phyloP scores from a whole-genome alignment of 768 basidiomycete species.

The Suillus subalutaceus region DNA sequence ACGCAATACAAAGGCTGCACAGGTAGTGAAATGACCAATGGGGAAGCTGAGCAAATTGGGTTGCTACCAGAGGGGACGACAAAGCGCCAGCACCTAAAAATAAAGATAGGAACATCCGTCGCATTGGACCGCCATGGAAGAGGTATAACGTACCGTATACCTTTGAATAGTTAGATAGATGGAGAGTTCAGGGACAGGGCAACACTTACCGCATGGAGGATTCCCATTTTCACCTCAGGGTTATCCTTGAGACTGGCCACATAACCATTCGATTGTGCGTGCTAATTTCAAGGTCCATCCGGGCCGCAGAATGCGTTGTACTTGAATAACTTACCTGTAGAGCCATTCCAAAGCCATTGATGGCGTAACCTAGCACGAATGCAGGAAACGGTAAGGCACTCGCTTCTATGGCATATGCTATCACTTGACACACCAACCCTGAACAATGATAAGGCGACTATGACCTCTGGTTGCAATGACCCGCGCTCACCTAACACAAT shows the following conservation, averaged over 20 bases:
- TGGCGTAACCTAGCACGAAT: constrained; percentile 42
- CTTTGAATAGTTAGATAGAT: not conserved
- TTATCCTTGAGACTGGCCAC: constrained; percentile 43
- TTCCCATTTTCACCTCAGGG: constrained; percentile 42
- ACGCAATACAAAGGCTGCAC: constrained; percentile 65
- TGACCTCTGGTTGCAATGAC: not conserved
- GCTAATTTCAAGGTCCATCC: constrained; percentile 25
- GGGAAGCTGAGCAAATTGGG: constrained; percentile 46
- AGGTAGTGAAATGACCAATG: constrained; percentile 46
- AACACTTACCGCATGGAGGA: constrained; percentile 42
- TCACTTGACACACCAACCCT: constrained; percentile 34
- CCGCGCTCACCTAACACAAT: constrained; percentile 30
- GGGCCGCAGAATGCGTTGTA: not conserved
- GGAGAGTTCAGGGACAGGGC: not conserved
- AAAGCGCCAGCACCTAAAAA: constrained; percentile 49
- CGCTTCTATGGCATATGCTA: constrained; percentile 40
- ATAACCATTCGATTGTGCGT: constrained; percentile 52
- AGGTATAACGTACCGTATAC: not conserved
- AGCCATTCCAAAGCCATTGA: constrained; percentile 49
- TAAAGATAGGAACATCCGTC: not conserved
- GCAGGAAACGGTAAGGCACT: constrained; percentile 48
- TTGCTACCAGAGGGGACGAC: constrained; percentile 54
- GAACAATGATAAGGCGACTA: not conserved
- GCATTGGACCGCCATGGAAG: not conserved
- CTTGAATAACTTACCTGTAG: constrained; percentile 41